Percentiles rank a stretch among this genome's conserved stretches.
Evolutionary conservation across 164 flowering plant genomes (phyloP).

Genomic region (Umbilicus rupestris): DNA sequence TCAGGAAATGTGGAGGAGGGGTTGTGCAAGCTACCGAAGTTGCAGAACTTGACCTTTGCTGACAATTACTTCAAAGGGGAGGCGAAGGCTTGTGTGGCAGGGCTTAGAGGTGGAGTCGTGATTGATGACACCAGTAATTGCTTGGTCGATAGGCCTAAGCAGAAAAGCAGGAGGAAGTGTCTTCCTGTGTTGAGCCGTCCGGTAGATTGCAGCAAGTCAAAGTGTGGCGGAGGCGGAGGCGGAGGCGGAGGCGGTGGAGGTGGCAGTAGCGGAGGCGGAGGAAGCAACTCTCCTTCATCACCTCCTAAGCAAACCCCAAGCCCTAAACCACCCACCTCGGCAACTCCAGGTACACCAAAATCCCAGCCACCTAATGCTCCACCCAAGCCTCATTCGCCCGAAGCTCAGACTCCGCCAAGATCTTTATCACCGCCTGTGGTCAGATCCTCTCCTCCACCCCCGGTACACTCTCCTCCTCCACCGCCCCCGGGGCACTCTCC

Average conservation of each 20-base stretch:
- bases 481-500: constrained; percentile 13
- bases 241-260: too few relatives aligned
- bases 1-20: constrained; percentile 38
- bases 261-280: constrained; percentile 7
- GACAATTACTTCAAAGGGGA: constrained; percentile 45
- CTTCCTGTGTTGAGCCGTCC: constrained; percentile 26
- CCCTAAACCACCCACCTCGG: constrained; percentile 11
- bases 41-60: constrained; percentile 42
- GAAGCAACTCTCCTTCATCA: not conserved
- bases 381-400: not conserved
- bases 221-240: constrained; percentile 18
- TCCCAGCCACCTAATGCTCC: too few relatives aligned
- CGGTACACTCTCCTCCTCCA: constrained; percentile 12
- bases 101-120: constrained; percentile 9
- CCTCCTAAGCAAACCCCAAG: constrained; percentile 10
- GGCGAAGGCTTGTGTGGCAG: constrained; percentile 23
- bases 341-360: not conserved
- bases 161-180: constrained; percentile 30
- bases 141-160: constrained; percentile 31
- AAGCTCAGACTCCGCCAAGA: not conserved
- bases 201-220: constrained; percentile 38
- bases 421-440: not conserved
- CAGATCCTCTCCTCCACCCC: not conserved
- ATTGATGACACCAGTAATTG: constrained; percentile 43
- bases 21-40: constrained; percentile 39